These are phyloP conservation scores for Calonectria pseudoturangicola DNA, from an alignment of 2,329 filamentous ascomycete species.

Conservation along the genomic window DNA sequence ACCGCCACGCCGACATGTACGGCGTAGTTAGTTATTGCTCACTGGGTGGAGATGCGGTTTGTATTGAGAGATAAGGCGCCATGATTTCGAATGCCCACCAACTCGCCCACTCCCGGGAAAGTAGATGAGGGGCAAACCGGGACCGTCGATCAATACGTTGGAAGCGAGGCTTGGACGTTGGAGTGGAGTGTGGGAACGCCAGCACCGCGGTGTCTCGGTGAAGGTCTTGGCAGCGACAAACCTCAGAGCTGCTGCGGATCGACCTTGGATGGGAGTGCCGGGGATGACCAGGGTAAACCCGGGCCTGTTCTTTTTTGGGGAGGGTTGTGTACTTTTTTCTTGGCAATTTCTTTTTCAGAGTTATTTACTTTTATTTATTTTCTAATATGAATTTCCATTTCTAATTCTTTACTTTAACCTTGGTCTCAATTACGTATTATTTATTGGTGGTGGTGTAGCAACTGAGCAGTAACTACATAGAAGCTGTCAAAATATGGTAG, in stretches of 20 bases:
- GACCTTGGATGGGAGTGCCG: not conserved
- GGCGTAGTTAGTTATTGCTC: constrained; percentile 8
- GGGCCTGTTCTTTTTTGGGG: not conserved
- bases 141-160: constrained; percentile 20
- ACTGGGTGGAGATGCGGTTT: not conserved
- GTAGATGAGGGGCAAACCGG: not conserved
- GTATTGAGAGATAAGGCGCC: too few relatives aligned
- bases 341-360: not conserved
- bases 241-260: not conserved
- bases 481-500: too few relatives aligned
- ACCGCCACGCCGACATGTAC: constrained; percentile 48
- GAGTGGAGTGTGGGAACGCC: not conserved
- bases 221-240: not conserved
- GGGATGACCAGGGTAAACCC: not conserved
- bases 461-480: too few relatives aligned
- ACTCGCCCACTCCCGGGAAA: not conserved
- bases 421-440: not conserved
- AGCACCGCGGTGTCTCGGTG: constrained; percentile 9
- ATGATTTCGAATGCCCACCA: too few relatives aligned
- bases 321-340: not conserved
- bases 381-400: not conserved
- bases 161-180: constrained; percentile 15
- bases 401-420: not conserved
- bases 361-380: constrained; percentile 15
- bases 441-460: too few relatives aligned